Conservation (phyloP, 202 grass and related monocot species). For the Hordeum pubiflorum region DNA sequence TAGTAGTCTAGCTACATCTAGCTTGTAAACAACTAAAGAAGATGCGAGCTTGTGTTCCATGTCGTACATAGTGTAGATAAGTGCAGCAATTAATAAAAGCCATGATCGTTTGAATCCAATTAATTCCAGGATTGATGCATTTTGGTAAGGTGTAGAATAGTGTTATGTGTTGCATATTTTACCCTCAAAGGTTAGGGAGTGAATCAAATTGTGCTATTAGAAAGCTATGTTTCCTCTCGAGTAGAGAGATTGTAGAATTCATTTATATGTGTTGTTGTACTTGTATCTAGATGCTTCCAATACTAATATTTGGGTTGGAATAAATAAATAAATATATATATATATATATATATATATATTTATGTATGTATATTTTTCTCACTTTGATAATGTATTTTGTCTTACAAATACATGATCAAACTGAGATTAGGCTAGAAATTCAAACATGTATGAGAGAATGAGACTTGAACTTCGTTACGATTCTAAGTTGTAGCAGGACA, state of each 20-base stretch:
- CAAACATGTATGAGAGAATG: neutral
- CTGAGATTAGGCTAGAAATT: neutral
- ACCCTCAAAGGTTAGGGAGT: neutral
- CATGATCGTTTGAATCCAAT: conserved; percentile 1
- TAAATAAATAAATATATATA: neutral
- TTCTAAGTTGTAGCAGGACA: neutral
- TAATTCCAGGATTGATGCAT: conserved; percentile 11
- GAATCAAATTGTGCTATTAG: conserved; percentile 16
- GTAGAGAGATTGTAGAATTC: conserved; percentile 15
- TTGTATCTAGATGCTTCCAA: neutral
- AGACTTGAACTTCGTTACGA: neutral
- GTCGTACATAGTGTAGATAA: conserved; percentile 25
- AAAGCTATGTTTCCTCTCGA: conserved; percentile 23
- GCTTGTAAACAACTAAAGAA: conserved; percentile 22
- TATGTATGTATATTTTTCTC: neutral
- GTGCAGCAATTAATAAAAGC: conserved; percentile 24
- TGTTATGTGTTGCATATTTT: neutral
- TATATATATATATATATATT: neutral
- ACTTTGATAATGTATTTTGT: too few relatives aligned
- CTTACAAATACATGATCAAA: neutral
- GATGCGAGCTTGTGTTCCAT: conserved; percentile 30
- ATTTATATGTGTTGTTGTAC: neutral
- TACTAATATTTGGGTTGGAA: neutral
- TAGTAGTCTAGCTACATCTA: neutral
- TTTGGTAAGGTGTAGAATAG: conserved; percentile 5